Evolutionary conservation across 2,329 filamentous ascomycete species (phyloP).

Genomic region (Calonectria ilicicola): DNA sequence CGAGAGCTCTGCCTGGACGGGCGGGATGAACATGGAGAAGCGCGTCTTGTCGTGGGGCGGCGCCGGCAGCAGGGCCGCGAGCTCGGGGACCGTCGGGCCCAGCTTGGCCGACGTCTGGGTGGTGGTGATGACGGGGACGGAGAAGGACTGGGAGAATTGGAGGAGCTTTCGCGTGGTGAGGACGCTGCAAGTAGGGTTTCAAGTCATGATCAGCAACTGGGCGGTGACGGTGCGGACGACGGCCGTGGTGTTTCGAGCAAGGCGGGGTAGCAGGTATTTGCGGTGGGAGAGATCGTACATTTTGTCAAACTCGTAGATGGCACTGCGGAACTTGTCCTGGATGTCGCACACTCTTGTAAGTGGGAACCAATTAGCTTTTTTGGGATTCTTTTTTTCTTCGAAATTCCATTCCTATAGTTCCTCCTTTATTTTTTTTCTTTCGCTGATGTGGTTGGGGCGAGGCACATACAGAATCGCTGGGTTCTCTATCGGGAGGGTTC

Average conservation of each 20-base stretch:
- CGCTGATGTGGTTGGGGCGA: background rate
- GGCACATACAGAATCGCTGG: slow-evolving; percentile 63
- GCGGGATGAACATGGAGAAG: slow-evolving; percentile 88
- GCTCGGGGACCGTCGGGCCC: slow-evolving; percentile 81
- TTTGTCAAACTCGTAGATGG: slow-evolving; percentile 87
- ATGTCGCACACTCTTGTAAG: slow-evolving; percentile 85
- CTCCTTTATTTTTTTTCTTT: background rate
- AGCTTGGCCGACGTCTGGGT: slow-evolving; percentile 86
- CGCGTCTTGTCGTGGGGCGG: slow-evolving; percentile 83
- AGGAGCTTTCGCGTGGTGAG: slow-evolving; percentile 77
- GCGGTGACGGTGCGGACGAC: slow-evolving; percentile 20
- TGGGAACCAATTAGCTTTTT: background rate
- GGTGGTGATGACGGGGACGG: slow-evolving; percentile 85
- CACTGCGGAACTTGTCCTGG: slow-evolving; percentile 89
- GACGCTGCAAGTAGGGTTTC: slow-evolving; percentile 59
- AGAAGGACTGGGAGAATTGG: slow-evolving; percentile 71
- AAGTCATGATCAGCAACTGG: slow-evolving; percentile 3
- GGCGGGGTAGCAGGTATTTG: background rate
- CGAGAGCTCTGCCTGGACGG: slow-evolving; percentile 60
- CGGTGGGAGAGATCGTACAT: slow-evolving; percentile 65
- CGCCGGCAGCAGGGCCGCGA: slow-evolving; percentile 68
- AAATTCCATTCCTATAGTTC: no score
- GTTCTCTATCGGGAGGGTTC: slow-evolving; percentile 52
- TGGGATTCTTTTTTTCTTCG: background rate
- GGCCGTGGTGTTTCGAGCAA: slow-evolving; percentile 9